phyloP scores from a whole-genome alignment of 805 yeast species.

The Metahyphopichia silvanorum region DNA sequence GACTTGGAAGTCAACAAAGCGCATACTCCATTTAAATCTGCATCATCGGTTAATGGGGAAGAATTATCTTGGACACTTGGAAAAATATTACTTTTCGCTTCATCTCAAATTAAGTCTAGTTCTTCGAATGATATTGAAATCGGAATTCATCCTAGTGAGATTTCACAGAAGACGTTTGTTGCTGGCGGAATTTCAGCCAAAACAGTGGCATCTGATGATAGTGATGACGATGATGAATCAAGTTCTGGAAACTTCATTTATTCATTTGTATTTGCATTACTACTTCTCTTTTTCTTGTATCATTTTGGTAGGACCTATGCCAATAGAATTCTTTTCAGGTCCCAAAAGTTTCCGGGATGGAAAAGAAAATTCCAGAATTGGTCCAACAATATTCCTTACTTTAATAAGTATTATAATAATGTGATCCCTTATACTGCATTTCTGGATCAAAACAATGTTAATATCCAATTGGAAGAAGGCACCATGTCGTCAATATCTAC shows the following conservation, averaged over 20 bases:
- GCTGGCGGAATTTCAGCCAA: constrained; percentile 19
- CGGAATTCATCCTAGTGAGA: constrained; percentile 42
- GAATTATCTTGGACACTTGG: constrained; percentile 97
- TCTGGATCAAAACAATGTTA: constrained; percentile 16
- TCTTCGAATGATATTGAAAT: constrained; percentile 14
- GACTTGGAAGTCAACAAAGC: constrained; percentile 21
- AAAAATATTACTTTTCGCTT: constrained; percentile 76
- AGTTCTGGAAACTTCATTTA: constrained; percentile 3
- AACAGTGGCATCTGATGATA: constrained; percentile 9
- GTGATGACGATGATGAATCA: constrained; percentile 14
- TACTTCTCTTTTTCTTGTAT: constrained; percentile 15
- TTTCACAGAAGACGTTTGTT: constrained; percentile 28
- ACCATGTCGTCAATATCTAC: constrained; percentile 17
- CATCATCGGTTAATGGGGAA: constrained; percentile 72
- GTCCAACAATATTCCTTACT: constrained; percentile 19
- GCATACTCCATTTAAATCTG: constrained; percentile 74
- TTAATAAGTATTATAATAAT: constrained; percentile 11
- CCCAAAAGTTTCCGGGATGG: constrained; percentile 13
- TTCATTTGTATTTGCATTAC: constrained; percentile 13
- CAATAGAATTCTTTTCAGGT: constrained; percentile 7
- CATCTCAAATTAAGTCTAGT: constrained; percentile 51
- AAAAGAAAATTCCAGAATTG: too few species aligned
- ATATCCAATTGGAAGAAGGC: constrained; percentile 33
- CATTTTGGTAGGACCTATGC: constrained; percentile 9
- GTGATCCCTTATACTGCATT: constrained; percentile 15